phyloP scores from a whole-genome alignment of 768 basidiomycete species.

The Rhizopogon rudus region DNA sequence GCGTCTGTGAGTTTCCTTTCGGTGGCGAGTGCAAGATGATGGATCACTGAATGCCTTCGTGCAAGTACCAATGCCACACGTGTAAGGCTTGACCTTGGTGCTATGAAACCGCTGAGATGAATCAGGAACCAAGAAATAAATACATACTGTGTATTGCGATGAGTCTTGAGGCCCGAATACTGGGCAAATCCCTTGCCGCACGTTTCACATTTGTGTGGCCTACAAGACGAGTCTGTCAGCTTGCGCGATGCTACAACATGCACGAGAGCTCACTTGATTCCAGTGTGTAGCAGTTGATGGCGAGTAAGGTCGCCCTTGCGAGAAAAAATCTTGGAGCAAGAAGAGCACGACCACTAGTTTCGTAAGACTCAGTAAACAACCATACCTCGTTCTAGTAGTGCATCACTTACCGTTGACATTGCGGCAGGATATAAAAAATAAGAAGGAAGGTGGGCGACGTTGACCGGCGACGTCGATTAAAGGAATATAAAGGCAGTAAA shows the following conservation, averaged over 20 bases:
- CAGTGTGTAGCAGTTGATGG: constrained; percentile 47
- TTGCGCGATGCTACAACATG: background rate
- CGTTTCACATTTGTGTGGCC: constrained; percentile 44
- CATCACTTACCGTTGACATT: background rate
- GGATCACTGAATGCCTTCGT: constrained; percentile 57
- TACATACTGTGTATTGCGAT: constrained; percentile 62
- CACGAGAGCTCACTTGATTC: constrained; percentile 36
- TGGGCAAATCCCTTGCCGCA: constrained; percentile 60
- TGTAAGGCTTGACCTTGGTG: constrained; percentile 45
- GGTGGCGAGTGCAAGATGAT: constrained; percentile 63
- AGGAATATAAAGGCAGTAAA: constrained; percentile 10
- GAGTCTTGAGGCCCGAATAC: constrained; percentile 55
- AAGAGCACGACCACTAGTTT: constrained; percentile 33
- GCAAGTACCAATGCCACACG: constrained; percentile 46
- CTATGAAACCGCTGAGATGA: constrained; percentile 27
- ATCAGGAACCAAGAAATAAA: background rate
- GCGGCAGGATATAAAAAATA: background rate
- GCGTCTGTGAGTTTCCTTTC: constrained; percentile 50
- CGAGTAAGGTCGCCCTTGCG: constrained; percentile 59
- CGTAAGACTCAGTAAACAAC: background rate
- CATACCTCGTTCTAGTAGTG: background rate
- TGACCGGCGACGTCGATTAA: constrained; percentile 40
- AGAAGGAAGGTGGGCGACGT: constrained; percentile 30
- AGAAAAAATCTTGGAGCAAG: constrained; percentile 46
- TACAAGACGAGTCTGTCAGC: constrained; percentile 18